phyloP scores from a whole-genome alignment of 768 basidiomycete species.

The Pleurotus giganteus region DNA sequence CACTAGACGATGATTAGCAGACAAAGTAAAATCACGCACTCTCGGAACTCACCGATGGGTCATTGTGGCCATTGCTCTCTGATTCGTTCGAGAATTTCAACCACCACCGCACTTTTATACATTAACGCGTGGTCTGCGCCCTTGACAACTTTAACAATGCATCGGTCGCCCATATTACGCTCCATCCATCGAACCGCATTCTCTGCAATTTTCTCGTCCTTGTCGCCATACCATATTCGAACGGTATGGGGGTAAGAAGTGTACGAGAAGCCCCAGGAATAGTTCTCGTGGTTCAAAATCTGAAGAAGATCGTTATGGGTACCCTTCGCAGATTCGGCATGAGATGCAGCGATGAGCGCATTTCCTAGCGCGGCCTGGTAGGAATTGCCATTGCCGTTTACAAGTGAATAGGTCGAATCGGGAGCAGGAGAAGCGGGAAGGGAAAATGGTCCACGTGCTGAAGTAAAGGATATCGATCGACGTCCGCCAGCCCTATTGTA shows the following conservation, averaged over 20 bases:
- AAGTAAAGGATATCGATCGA: slow-evolving; percentile 72
- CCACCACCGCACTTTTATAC: slow-evolving; percentile 85
- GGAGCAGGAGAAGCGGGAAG: slow-evolving; percentile 48
- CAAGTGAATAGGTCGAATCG: slow-evolving; percentile 38
- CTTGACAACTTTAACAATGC: slow-evolving; percentile 77
- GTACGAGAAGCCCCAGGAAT: slow-evolving; percentile 91
- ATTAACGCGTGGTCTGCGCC: slow-evolving; percentile 93
- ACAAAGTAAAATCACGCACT: slow-evolving; percentile 1
- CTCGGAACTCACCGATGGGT: not conserved
- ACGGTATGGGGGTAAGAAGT: slow-evolving; percentile 71
- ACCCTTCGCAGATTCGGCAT: slow-evolving; percentile 91
- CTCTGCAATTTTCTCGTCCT: slow-evolving; percentile 91
- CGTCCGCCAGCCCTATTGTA: slow-evolving; percentile 52
- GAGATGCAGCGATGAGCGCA: slow-evolving; percentile 89
- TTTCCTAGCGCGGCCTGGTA: slow-evolving; percentile 80
- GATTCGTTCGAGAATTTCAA: slow-evolving; percentile 78
- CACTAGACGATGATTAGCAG: not conserved
- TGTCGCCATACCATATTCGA: slow-evolving; percentile 90
- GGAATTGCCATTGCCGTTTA: slow-evolving; percentile 29
- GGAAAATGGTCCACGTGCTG: slow-evolving; percentile 27
- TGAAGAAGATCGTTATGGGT: slow-evolving; percentile 88
- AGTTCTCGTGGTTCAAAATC: slow-evolving; percentile 87
- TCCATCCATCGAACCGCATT: slow-evolving; percentile 94
- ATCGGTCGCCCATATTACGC: slow-evolving; percentile 73
- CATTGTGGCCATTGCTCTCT: slow-evolving; percentile 46